Conservation (phyloP, 2,329 filamentous ascomycete genomes). For the Whalleya microplaca region DNA sequence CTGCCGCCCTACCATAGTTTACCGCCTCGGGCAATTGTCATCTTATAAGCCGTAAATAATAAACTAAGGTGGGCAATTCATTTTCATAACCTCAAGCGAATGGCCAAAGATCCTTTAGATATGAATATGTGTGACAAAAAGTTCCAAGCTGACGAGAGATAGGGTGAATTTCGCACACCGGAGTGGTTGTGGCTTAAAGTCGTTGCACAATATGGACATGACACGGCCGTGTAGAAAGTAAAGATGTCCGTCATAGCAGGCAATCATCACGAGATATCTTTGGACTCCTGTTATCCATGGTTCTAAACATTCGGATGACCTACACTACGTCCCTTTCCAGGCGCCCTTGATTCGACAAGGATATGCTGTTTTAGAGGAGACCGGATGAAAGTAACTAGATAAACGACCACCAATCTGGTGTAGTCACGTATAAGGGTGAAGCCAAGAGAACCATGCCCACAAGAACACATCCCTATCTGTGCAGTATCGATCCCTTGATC, state of each 20-base stretch:
- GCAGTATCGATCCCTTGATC: neutral
- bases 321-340: slow-evolving; percentile 10
- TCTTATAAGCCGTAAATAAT: slow-evolving; percentile 21
- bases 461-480: slow-evolving; percentile 1
- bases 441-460: slow-evolving; percentile 18
- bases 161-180: slow-evolving; percentile 3
- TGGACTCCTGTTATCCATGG: neutral
- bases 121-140: slow-evolving; percentile 19
- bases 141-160: slow-evolving; percentile 24
- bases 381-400: slow-evolving; percentile 5
- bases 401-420: slow-evolving; percentile 11
- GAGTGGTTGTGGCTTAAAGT: neutral
- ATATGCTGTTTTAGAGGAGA: slow-evolving; percentile 4
- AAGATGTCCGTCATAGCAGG: slow-evolving; percentile 16
- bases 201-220: slow-evolving; percentile 10
- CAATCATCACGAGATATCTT: slow-evolving; percentile 24
- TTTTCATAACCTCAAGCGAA: slow-evolving; percentile 21
- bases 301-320: neutral
- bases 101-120: slow-evolving; percentile 19
- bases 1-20: slow-evolving; percentile 25
- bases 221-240: slow-evolving; percentile 12
- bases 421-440: slow-evolving; percentile 20
- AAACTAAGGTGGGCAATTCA: slow-evolving; percentile 28
- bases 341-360: slow-evolving; percentile 6
- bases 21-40: slow-evolving; percentile 17